Evolutionary conservation across 1,284 basidiomycete genomes (phyloP).

Genomic region (Trichosporon ovoides): DNA sequence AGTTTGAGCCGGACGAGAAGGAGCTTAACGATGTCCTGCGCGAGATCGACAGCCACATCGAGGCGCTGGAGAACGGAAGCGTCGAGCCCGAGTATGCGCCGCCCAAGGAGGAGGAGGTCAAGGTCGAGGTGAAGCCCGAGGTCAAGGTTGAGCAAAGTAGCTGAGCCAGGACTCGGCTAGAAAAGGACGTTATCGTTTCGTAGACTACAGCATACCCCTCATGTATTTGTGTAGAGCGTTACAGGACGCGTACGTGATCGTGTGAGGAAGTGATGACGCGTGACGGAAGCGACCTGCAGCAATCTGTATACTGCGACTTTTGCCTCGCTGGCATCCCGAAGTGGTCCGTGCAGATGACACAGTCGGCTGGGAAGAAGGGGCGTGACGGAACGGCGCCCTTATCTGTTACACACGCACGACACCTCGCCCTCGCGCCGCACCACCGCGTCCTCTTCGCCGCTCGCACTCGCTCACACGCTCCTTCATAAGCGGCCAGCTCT

Average conservation of each 20-base stretch:
- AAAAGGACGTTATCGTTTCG: conserved; percentile 1
- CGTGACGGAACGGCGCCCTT: conserved; percentile 1
- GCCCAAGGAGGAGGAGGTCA: conserved; percentile 4
- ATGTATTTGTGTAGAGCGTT: conserved; percentile 2
- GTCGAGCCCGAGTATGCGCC: neutral
- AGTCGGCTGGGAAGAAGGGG: neutral
- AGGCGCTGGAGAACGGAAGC: neutral
- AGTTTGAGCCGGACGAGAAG: conserved; percentile 79
- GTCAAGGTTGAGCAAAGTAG: neutral
- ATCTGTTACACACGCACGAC: neutral
- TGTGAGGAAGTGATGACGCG: neutral
- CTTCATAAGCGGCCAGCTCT: neutral
- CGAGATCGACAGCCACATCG: neutral
- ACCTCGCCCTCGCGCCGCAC: neutral
- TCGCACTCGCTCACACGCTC: neutral
- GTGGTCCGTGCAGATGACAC: neutral
- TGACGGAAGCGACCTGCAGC: neutral
- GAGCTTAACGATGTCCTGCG: conserved; percentile 50
- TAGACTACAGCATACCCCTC: neutral
- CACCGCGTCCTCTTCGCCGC: neutral
- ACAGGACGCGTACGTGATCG: neutral
- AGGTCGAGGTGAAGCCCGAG: conserved; percentile 28
- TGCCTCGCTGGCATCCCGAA: neutral
- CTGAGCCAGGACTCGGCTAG: neutral
- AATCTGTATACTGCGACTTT: neutral